Evolutionary conservation across 1,284 basidiomycete species (phyloP).

Genomic region (Apiotrichum domesticum): DNA sequence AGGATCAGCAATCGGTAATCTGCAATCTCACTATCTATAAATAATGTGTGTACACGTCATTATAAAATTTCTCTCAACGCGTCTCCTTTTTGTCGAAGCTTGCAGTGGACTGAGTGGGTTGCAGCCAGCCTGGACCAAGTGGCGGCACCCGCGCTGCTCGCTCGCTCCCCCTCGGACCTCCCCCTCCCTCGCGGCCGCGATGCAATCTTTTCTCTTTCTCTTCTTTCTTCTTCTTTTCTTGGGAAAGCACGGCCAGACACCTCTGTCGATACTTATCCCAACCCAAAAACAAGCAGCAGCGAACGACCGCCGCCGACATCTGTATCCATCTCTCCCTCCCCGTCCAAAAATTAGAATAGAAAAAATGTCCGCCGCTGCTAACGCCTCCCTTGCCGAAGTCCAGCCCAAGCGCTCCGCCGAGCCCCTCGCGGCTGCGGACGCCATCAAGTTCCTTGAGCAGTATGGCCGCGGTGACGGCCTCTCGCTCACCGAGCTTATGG

Average conservation of each 20-base stretch:
- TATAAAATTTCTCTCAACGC: too few species aligned
- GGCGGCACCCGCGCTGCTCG: background rate
- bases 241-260: slow-evolving; percentile 15
- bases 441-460: slow-evolving; percentile 64
- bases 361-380: slow-evolving; percentile 14
- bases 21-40: too few species aligned
- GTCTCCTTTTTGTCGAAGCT: too few species aligned
- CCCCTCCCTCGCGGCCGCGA: background rate
- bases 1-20: too few species aligned
- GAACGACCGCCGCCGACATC: background rate
- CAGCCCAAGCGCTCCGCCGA: slow-evolving; percentile 19
- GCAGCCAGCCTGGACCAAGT: background rate
- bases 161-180: background rate
- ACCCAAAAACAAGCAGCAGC: slow-evolving; percentile 1
- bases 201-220: slow-evolving; percentile 9
- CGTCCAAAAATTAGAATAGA: background rate
- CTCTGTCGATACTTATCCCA: slow-evolving; percentile 13
- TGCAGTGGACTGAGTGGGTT: too few species aligned
- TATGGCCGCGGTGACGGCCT: slow-evolving; percentile 82
- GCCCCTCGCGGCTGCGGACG: slow-evolving; percentile 44
- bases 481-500: slow-evolving; percentile 78
- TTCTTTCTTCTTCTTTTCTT: slow-evolving; percentile 12
- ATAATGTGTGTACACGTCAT: background rate
- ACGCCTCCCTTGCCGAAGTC: slow-evolving; percentile 6
- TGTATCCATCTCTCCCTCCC: background rate